Base-by-base conservation (phyloP, 345 rosid genomes). In the Citrus sp. region DNA sequence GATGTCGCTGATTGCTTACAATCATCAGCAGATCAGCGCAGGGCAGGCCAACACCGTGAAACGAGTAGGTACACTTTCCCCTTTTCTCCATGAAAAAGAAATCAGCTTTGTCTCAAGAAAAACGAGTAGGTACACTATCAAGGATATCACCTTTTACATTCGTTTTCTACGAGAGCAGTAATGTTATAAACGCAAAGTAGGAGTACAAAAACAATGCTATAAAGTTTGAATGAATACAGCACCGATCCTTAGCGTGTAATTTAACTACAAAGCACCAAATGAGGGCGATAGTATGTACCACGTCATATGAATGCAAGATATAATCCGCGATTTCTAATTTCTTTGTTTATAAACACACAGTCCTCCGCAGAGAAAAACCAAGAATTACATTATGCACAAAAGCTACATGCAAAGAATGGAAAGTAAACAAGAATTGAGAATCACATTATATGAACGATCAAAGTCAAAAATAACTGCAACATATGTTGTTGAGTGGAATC, bases 61-160 rank as follows among this genome's bases (percentile, higher is more conserved):
- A 92, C 78, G 66, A 94, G 86, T n/a, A 85, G 77, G 51, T 46
- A 13, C 51, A 13, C 14, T 42, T 42, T 91, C 75, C 21, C 88
- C 37, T 84, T 84, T 94, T 94, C 67, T 78, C 81, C 77, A 69
- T 71, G 77, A 91, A 25, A 80, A 91, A 91, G 79, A 79, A 94
- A 79, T 83, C 89, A 46, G 84, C 35, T 34, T 87, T 84, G 77
- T 67, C 95, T 81, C 84, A 94, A 94, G 79, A 91, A 84, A 46
- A 94, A 34, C 35, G 35, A 34, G 35, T 34, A 34, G 5, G 35
- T 75, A 80, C 82, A 92, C 97, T 90, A 66, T 28, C 72, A 35
- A 72, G 9, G 75, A 38, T 82, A 19, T 27, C 42, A 34, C 3
- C 58, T 6, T 22, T 7, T 28, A 74, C 28, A 9, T 72, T 58